These are phyloP conservation scores for Globisporangium barbulae DNA, from an alignment of 352 stramenopile species.

Conservation along the genomic window DNA sequence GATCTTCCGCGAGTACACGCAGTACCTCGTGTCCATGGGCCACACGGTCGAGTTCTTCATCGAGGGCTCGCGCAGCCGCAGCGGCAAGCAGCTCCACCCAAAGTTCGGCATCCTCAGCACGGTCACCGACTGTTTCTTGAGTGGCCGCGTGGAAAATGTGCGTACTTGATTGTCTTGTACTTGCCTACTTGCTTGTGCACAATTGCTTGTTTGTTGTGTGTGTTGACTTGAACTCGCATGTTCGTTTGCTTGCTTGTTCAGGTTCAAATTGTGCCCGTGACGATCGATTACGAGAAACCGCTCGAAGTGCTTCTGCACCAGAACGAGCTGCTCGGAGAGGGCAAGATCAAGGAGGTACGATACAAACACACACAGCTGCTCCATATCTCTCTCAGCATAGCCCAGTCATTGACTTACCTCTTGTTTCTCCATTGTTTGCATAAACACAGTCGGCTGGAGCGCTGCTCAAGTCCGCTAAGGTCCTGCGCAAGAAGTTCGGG, in stretches of 20 bases:
- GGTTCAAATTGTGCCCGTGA: constrained; percentile 79
- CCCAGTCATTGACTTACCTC: neutral
- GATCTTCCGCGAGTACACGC: constrained; percentile 80
- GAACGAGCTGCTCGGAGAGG: constrained; percentile 75
- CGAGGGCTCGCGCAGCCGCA: constrained; percentile 78
- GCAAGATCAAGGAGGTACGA: constrained; percentile 72
- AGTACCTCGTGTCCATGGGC: constrained; percentile 69
- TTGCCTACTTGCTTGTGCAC: neutral
- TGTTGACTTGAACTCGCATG: neutral
- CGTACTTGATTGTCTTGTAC: constrained; percentile 13
- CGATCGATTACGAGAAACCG: constrained; percentile 86
- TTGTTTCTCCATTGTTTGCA: neutral
- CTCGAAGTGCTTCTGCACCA: constrained; percentile 79
- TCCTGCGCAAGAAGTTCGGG: constrained; percentile 78
- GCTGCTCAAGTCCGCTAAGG: constrained; percentile 62
- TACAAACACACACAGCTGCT: neutral
- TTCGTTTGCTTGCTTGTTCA: constrained; percentile 19
- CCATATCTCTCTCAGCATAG: neutral
- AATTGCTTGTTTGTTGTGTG: neutral
- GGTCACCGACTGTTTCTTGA: constrained; percentile 70
- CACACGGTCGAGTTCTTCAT: constrained; percentile 88
- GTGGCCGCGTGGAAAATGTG: constrained; percentile 72
- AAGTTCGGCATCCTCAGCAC: constrained; percentile 78
- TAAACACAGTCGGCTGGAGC: constrained; percentile 45
- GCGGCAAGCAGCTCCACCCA: constrained; percentile 76